phyloP scores from a whole-genome alignment of 306 rosid species.

The Dryas octopetala region DNA sequence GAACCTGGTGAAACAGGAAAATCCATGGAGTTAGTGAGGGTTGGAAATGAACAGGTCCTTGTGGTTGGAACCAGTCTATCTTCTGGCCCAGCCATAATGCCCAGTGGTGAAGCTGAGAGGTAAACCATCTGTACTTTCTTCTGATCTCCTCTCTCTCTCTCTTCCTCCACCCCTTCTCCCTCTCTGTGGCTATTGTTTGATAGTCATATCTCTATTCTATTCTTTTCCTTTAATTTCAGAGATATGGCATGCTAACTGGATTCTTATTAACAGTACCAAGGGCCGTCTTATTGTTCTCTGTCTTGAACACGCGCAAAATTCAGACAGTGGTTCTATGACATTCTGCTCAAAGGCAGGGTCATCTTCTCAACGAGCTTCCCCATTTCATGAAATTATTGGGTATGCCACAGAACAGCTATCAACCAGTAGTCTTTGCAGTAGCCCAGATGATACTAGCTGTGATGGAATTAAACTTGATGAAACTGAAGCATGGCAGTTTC shows the following conservation, averaged over 20 bases:
- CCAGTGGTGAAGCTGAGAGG: constrained; percentile 92
- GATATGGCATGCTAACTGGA: constrained; percentile 33
- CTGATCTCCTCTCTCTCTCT: constrained; percentile 4
- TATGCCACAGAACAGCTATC: constrained; percentile 78
- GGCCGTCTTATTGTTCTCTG: constrained; percentile 90
- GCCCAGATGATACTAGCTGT: constrained; percentile 80
- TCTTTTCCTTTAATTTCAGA: constrained; percentile 8
- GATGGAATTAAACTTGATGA: constrained; percentile 88
- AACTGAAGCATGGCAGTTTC: constrained; percentile 89
- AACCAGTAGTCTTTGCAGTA: constrained; percentile 82
- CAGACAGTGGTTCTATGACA: constrained; percentile 90
- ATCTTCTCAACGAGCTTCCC: constrained; percentile 72
- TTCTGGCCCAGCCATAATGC: constrained; percentile 76
- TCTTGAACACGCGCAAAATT: constrained; percentile 83
- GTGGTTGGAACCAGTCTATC: constrained; percentile 83
- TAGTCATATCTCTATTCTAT: constrained; percentile 3
- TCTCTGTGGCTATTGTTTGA: not conserved
- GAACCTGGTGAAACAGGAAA: constrained; percentile 85
- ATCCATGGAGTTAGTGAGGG: constrained; percentile 77
- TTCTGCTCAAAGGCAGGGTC: constrained; percentile 73
- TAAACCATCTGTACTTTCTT: constrained; percentile 30
- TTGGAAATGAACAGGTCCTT: constrained; percentile 80
- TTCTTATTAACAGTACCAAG: constrained; percentile 60
- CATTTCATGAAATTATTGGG: constrained; percentile 71
- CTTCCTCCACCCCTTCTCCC: not conserved